Evolutionary conservation across 805 yeast genomes (phyloP).

Genomic region (Millerago galiae): DNA sequence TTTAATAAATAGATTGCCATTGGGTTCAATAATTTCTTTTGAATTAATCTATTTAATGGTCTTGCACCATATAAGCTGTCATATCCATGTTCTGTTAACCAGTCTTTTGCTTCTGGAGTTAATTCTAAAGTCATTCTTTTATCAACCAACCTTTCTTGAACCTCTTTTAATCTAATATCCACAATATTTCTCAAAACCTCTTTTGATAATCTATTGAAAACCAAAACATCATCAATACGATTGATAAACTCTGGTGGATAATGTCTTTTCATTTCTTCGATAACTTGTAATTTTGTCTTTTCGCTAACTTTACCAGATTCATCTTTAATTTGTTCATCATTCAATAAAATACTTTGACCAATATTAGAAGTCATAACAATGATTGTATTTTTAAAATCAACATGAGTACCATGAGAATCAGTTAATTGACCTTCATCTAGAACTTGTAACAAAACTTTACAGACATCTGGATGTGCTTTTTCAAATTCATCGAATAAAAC

Average conservation of each 20-base stretch:
- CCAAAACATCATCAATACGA: constrained; percentile 88
- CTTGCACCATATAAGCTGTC: constrained; percentile 93
- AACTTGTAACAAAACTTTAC: constrained; percentile 84
- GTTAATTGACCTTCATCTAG: constrained; percentile 93
- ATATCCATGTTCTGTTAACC: constrained; percentile 83
- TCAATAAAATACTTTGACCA: constrained; percentile 82
- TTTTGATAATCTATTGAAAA: constrained; percentile 85
- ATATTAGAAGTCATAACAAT: constrained; percentile 96
- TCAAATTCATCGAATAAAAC: constrained; percentile 94
- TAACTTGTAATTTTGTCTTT: constrained; percentile 49
- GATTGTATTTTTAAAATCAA: constrained; percentile 90
- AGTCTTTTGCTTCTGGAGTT: constrained; percentile 58
- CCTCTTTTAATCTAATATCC: constrained; percentile 76
- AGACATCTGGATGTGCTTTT: constrained; percentile 94
- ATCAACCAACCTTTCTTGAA: constrained; percentile 69
- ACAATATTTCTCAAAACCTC: constrained; percentile 71
- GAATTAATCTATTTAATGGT: constrained; percentile 87
- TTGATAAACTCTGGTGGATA: constrained; percentile 96
- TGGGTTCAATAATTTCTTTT: constrained; percentile 79
- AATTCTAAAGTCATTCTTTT: constrained; percentile 64
- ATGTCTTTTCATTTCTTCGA: constrained; percentile 58
- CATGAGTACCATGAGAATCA: constrained; percentile 90
- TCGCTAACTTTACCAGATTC: constrained; percentile 55
- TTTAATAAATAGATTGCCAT: constrained; percentile 73
- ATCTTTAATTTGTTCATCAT: constrained; percentile 44